Percentiles rank a stretch among this genome's conserved stretches.
Evolutionary conservation across 2,329 filamentous ascomycete genomes (phyloP).

Genomic region (Neofusicoccum kwambonambiense): DNA sequence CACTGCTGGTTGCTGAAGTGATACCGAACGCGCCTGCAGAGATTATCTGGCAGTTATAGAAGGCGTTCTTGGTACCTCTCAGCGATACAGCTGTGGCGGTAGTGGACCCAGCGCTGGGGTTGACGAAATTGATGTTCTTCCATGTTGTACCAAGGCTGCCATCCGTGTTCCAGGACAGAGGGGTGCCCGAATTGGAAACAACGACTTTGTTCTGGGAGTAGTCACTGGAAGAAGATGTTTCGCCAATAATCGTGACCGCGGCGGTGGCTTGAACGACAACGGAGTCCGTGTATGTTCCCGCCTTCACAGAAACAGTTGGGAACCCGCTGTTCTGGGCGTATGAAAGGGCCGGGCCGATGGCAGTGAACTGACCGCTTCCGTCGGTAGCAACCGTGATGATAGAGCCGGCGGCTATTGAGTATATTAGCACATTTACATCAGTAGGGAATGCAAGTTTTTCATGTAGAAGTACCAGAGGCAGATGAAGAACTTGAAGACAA

Average conservation of each 20-base stretch:
- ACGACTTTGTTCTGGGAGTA: constrained; percentile 42
- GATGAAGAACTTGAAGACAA: not conserved
- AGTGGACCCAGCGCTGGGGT: constrained; percentile 26
- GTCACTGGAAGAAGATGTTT: constrained; percentile 26
- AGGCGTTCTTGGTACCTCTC: constrained; percentile 42
- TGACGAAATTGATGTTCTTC: constrained; percentile 44
- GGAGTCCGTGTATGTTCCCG: constrained; percentile 47
- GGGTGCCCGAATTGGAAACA: constrained; percentile 28
- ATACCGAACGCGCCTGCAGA: constrained; percentile 36
- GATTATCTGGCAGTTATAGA: constrained; percentile 47
- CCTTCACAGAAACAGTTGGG: constrained; percentile 45
- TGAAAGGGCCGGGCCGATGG: constrained; percentile 45
- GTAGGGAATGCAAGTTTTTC: not conserved
- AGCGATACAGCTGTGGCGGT: constrained; percentile 33
- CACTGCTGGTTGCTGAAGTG: constrained; percentile 32
- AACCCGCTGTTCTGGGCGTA: constrained; percentile 44
- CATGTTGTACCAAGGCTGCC: constrained; percentile 35
- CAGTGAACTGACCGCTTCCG: constrained; percentile 46
- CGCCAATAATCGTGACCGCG: constrained; percentile 44
- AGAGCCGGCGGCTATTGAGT: constrained; percentile 8
- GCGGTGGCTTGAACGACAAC: constrained; percentile 42
- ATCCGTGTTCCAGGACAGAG: constrained; percentile 33
- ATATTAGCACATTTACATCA: not conserved
- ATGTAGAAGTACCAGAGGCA: not conserved
- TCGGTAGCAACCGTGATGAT: constrained; percentile 47